A percentile compares a stretch with the other conserved stretches of the same genome.
Evolutionary conservation across 352 stramenopile genomes (phyloP).

Genomic region (Pythium aristosporum): DNA sequence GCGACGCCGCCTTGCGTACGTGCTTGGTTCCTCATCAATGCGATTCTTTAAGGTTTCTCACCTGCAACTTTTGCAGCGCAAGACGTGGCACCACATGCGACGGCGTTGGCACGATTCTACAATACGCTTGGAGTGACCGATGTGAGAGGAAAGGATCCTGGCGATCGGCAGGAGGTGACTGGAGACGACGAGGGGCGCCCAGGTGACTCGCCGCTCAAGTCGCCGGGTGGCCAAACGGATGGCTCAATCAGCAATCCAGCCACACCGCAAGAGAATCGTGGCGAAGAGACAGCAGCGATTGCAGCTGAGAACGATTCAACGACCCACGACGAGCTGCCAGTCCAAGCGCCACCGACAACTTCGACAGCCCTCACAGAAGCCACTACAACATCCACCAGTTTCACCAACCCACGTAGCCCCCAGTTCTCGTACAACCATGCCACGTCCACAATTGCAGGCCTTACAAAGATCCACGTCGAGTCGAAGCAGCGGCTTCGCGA

Average conservation of each 20-base stretch:
- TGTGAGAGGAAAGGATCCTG: not conserved
- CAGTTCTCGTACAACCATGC: constrained; percentile 4
- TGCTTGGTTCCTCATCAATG: not conserved
- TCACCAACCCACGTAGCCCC: not conserved
- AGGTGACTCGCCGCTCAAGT: not conserved
- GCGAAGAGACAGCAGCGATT: not conserved
- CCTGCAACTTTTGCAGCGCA: not conserved
- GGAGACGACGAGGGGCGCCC: not conserved
- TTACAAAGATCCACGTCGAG: constrained; percentile 1
- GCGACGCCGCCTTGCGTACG: constrained; percentile 8
- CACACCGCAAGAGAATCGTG: constrained; percentile 14
- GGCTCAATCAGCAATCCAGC: constrained; percentile 15
- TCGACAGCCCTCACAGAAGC: not conserved
- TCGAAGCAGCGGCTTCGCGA: constrained; percentile 29
- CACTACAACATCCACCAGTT: not conserved
- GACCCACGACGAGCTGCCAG: not conserved
- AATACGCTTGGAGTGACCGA: not conserved
- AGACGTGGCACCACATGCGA: not conserved
- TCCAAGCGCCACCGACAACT: not conserved
- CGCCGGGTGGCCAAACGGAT: constrained; percentile 18
- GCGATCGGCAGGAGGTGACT: not conserved
- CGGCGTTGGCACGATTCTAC: constrained; percentile 9
- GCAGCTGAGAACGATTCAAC: not conserved
- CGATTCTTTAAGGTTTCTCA: not conserved
- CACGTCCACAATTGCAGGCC: not conserved